These are phyloP conservation scores for Luzula sylvatica DNA, from an alignment of 176 grass and related monocot genomes.

Conservation along the genomic window DNA sequence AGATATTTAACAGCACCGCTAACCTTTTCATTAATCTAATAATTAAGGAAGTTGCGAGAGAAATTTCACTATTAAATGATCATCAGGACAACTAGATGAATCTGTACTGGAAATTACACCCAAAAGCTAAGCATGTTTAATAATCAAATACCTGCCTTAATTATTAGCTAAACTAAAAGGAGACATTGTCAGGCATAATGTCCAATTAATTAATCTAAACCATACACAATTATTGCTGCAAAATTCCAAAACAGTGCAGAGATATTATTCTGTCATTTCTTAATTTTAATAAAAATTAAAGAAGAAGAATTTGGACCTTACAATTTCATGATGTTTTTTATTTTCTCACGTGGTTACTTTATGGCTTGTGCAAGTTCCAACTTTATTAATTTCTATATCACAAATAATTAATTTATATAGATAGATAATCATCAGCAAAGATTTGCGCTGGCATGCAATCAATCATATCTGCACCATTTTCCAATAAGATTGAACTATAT, in stretches of 20 bases:
- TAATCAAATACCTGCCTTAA: background rate
- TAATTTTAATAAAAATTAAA: too few species aligned
- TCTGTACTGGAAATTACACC: conserved; percentile 3
- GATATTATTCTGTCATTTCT: conserved; percentile 15
- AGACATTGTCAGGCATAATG: conserved; percentile 2
- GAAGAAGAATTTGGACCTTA: background rate
- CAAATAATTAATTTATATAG: too few species aligned
- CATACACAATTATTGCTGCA: background rate
- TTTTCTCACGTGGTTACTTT: conserved; percentile 15
- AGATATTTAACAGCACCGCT: too few species aligned
- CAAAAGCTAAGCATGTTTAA: conserved; percentile 23
- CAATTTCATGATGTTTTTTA: conserved; percentile 13
- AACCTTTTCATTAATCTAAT: too few species aligned
- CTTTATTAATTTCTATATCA: background rate
- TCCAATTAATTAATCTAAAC: conserved; percentile 14
- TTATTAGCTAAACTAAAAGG: conserved; percentile 3
- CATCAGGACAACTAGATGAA: background rate
- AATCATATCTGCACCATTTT: conserved; percentile 22
- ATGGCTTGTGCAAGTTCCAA: conserved; percentile 20
- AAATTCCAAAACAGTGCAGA: conserved; percentile 9
- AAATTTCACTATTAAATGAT: conserved; percentile 11
- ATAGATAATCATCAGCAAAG: conserved; percentile 8
- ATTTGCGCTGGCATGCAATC: too few species aligned
- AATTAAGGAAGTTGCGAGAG: background rate
- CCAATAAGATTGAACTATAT: conserved; percentile 20